These are phyloP conservation scores for Garcia nutans DNA, from an alignment of 345 rosid species.

Conservation along the genomic window DNA sequence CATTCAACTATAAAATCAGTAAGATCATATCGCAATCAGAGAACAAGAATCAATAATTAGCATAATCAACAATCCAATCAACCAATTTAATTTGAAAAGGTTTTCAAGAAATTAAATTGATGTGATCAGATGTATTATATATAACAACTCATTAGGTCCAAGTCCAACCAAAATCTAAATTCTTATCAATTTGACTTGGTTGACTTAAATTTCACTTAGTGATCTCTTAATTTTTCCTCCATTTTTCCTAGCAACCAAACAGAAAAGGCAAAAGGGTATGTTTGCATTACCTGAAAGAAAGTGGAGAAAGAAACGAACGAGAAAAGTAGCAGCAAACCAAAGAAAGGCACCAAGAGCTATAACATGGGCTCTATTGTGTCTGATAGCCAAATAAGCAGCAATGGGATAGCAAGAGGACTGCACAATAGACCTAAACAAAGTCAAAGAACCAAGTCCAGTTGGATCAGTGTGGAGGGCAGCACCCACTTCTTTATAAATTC, in stretches of 20 bases:
- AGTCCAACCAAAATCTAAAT: no score
- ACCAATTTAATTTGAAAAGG: background rate
- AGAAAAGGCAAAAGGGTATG: background rate
- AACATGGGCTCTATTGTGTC: conserved; percentile 27
- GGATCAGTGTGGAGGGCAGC: conserved; percentile 29
- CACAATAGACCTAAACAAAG: conserved; percentile 27
- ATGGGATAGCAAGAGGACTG: conserved; percentile 30
- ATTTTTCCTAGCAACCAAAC: conserved; percentile 17
- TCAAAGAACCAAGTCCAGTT: conserved; percentile 30
- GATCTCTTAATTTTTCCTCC: background rate
- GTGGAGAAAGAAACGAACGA: conserved; percentile 33
- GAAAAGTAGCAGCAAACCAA: conserved; percentile 36
- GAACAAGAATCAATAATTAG: background rate
- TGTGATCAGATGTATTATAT: no score
- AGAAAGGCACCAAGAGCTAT: conserved; percentile 31
- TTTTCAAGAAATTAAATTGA: background rate
- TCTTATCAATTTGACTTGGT: background rate
- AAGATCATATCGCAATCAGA: background rate
- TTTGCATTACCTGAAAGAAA: conserved; percentile 18
- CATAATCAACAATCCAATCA: background rate
- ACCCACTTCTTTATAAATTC: conserved; percentile 31
- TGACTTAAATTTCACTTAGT: background rate
- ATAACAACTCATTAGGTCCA: background rate
- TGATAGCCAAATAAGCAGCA: conserved; percentile 23
- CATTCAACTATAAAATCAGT: background rate